These are phyloP conservation scores for Cetraspora pellucida DNA, from an alignment of 192 early-diverging fungal genomes.

Conservation along the genomic window DNA sequence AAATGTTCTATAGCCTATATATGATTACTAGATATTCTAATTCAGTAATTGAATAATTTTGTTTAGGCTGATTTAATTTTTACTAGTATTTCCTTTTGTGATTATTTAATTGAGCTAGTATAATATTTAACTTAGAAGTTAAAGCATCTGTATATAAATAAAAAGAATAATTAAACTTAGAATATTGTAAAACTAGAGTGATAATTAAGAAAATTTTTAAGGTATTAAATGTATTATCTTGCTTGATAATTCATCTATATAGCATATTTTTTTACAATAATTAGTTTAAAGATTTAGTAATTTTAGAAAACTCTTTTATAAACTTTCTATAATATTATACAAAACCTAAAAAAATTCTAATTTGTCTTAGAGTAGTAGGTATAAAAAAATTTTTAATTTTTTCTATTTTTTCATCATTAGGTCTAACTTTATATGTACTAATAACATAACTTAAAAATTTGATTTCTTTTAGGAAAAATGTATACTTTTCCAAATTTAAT, in stretches of 20 bases:
- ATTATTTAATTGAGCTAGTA: not conserved
- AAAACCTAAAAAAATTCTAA: not conserved
- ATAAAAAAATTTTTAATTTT: not conserved
- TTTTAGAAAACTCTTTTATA: not conserved
- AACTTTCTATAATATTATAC: not conserved
- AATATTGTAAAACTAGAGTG: not conserved
- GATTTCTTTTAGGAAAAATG: not conserved
- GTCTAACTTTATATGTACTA: not conserved
- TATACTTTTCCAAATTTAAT: not conserved
- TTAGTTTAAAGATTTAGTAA: not conserved
- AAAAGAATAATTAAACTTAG: not conserved
- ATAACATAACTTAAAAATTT: not conserved
- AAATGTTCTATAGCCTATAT: not conserved
- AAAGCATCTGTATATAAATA: not conserved
- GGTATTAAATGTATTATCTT: not conserved
- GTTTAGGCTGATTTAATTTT: not conserved
- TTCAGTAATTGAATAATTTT: not conserved
- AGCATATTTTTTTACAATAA: constrained; percentile 2
- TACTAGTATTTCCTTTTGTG: not conserved
- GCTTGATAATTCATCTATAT: not conserved
- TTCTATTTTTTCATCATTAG: not conserved
- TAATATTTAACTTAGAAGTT: not conserved
- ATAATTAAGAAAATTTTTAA: not conserved
- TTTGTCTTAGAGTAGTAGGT: not conserved
- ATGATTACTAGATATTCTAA: constrained; percentile 24